A percentile compares a stretch with the other conserved stretches of the same genome.
phyloP scores from a whole-genome alignment of 805 yeast genomes.

The Hermanozyma aechmeae region DNA sequence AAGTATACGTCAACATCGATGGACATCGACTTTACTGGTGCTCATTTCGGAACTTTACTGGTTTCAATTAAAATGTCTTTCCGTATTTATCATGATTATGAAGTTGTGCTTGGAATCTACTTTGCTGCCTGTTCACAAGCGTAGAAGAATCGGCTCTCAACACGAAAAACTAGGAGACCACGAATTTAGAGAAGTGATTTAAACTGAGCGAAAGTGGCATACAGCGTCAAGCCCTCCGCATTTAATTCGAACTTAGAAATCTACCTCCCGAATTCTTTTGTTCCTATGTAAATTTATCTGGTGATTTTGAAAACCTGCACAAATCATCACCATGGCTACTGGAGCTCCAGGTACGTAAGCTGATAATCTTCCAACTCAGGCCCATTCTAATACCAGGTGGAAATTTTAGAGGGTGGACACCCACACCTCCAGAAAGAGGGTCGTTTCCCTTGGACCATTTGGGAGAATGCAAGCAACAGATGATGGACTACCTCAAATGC shows the following conservation, averaged over 20 bases:
- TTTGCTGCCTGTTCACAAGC: too few relatives aligned
- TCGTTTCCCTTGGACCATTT: slow-evolving; percentile 90
- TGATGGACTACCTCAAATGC: slow-evolving; percentile 71
- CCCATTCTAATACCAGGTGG: slow-evolving; percentile 6
- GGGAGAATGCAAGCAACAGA: slow-evolving; percentile 70
- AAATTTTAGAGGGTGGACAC: slow-evolving; percentile 38
- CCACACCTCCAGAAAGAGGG: slow-evolving; percentile 94
- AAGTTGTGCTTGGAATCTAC: too few relatives aligned
- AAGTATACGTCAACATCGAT: too few relatives aligned
- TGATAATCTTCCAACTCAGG: neutral
- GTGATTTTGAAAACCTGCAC: neutral
- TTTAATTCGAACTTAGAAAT: neutral
- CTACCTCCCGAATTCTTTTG: neutral
- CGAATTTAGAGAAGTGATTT: neutral
- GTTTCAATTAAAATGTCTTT: too few relatives aligned
- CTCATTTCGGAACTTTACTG: too few relatives aligned
- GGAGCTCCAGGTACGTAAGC: slow-evolving; percentile 13
- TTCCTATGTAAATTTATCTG: neutral
- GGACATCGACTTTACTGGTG: too few relatives aligned
- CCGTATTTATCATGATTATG: too few relatives aligned
- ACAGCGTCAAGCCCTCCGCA: neutral
- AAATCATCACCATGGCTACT: slow-evolving; percentile 8
- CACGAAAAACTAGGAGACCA: neutral
- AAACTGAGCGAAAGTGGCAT: neutral
- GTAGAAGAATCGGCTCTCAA: neutral